Percentiles rank a stretch among this genome's conserved stretches.
Conservation (phyloP, 495 filamentous ascomycete genomes). For the Penicillium coffeae region DNA sequence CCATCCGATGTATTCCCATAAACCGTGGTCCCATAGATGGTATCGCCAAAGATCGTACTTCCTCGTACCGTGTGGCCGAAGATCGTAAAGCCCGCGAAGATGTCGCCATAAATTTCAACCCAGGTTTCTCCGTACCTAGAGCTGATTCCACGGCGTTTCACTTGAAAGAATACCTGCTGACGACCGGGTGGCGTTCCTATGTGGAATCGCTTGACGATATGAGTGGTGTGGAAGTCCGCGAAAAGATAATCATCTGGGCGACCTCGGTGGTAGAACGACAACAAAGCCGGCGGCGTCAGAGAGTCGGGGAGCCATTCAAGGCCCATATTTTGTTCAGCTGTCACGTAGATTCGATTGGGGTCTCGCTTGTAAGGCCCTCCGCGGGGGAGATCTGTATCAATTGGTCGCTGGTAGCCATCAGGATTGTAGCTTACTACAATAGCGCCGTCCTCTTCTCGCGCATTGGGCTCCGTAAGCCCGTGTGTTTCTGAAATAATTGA, state of each 20-base stretch:
- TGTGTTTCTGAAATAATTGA: too few relatives aligned
- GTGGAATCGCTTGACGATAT: not conserved
- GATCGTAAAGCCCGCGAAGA: not conserved
- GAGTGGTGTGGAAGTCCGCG: too few relatives aligned
- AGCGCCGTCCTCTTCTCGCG: too few relatives aligned
- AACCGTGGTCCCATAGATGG: not conserved
- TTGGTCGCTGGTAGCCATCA: too few relatives aligned
- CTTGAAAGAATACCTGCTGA: not conserved
- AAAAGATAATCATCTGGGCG: too few relatives aligned
- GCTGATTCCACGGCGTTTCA: not conserved
- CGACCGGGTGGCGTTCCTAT: not conserved
- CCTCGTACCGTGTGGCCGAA: not conserved
- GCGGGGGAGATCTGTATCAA: not conserved
- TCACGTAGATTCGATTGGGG: not conserved
- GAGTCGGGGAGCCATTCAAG: not conserved
- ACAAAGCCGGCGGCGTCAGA: not conserved
- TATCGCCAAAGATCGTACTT: not conserved
- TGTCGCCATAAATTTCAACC: not conserved
- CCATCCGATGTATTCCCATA: not conserved
- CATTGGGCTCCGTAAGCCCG: too few relatives aligned
- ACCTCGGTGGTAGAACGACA: not conserved
- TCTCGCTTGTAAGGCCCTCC: not conserved
- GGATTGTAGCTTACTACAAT: too few relatives aligned
- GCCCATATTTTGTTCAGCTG: not conserved
- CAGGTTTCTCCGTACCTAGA: not conserved